A percentile compares a stretch with the other conserved stretches of the same genome.
Conservation (phyloP, 345 rosid genomes). For the Brassica cretica region DNA sequence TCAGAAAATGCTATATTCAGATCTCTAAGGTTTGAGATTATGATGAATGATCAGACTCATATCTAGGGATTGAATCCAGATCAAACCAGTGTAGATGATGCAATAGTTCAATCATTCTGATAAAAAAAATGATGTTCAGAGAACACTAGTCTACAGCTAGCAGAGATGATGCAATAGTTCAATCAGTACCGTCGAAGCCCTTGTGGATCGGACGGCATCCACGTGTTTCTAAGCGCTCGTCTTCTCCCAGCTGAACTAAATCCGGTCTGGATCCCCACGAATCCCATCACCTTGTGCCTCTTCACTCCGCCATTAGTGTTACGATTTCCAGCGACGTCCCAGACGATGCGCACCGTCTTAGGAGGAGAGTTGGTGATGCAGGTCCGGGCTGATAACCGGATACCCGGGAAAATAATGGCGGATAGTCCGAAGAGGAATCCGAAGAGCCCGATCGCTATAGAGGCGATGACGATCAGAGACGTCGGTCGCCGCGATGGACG, state of each 20-base stretch:
- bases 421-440: constrained; percentile 67
- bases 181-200: constrained; percentile 68
- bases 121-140: too few relatives aligned
- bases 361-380: constrained; percentile 45
- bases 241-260: constrained; percentile 69
- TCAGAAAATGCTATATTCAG: too few relatives aligned
- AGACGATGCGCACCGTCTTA: constrained; percentile 59
- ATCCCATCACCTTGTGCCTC: constrained; percentile 81
- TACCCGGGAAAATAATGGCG: constrained; percentile 40
- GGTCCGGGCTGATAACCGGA: constrained; percentile 28
- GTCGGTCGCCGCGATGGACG: constrained; percentile 56
- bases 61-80: background rate
- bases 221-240: constrained; percentile 71
- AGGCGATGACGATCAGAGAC: constrained; percentile 41
- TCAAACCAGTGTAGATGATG: background rate
- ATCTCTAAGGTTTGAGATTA: background rate
- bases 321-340: constrained; percentile 46
- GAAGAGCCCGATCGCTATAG: constrained; percentile 57
- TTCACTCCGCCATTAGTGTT: constrained; percentile 20
- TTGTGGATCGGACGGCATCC: constrained; percentile 86
- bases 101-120: constrained; percentile 4
- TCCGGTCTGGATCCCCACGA: constrained; percentile 91
- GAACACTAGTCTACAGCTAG: too few relatives aligned
- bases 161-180: background rate
- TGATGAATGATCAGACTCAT: constrained; percentile 11